Conservation (phyloP, 1,139 yeast species). For the Lodderomyces margitis region DNA sequence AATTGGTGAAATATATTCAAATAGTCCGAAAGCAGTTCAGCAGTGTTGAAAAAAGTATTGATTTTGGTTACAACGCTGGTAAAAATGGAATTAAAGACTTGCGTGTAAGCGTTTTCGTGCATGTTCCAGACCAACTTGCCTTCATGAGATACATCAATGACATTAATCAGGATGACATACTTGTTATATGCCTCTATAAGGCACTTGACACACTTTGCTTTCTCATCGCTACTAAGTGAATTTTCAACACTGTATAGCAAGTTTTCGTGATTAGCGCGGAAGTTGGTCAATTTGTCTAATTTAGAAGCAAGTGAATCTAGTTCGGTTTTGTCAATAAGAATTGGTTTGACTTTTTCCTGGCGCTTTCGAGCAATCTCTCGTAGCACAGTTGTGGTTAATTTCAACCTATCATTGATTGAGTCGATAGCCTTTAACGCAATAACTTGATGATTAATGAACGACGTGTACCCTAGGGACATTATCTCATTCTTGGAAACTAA, state of each 20-base stretch:
- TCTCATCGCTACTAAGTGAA: conserved; percentile 20
- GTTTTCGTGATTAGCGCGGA: conserved; percentile 57
- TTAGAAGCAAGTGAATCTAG: conserved; percentile 48
- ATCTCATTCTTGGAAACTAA: conserved; percentile 22
- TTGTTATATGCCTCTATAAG: conserved; percentile 33
- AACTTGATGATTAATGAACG: conserved; percentile 23
- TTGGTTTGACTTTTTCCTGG: conserved; percentile 67
- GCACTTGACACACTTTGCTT: conserved; percentile 18
- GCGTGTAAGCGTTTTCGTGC: conserved; percentile 28
- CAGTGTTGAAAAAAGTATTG: conserved; percentile 26
- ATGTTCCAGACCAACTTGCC: conserved; percentile 34
- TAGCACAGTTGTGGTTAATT: conserved; percentile 46
- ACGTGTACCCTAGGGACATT: conserved; percentile 26
- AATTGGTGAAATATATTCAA: conserved; percentile 26
- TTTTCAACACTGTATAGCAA: conserved; percentile 41
- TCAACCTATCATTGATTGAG: conserved; percentile 34
- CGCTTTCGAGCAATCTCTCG: conserved; percentile 77
- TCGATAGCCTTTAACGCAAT: conserved; percentile 20
- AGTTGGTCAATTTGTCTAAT: conserved; percentile 40
- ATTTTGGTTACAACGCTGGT: conserved; percentile 22
- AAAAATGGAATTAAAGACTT: conserved; percentile 24
- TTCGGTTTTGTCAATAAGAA: conserved; percentile 50
- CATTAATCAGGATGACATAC: conserved; percentile 26
- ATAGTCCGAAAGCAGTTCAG: conserved; percentile 31
- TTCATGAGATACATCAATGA: conserved; percentile 34